Base-by-base conservation (phyloP, 495 filamentous ascomycete species). In the Penicillium lagena region DNA sequence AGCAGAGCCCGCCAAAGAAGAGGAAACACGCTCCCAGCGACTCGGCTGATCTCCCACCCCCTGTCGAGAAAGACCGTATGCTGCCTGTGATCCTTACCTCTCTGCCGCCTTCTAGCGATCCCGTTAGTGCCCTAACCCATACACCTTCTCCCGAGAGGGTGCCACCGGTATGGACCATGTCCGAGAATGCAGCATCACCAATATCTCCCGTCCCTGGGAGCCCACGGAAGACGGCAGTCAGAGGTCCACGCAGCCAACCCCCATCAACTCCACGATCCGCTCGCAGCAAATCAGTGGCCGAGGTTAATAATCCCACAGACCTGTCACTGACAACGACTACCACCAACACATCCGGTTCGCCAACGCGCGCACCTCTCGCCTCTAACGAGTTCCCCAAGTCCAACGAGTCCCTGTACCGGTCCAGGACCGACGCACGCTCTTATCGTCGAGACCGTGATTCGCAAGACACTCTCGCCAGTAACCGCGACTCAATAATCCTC, bases 221-320 rank as follows among this genome's bases (percentile, higher is more conserved):
- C 17, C 68, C 67, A 12, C 64, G 66, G 7, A 60, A 63, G 0
- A 60, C 67, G 9, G 51, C 40, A 0, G 56, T 68, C 10, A 70
- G 67, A 41, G 68, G 69, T 1, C 69, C 67, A 7, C 66, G 68
- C 36, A 67, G 13, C 28, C 67, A 67, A 43, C 67, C 66, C 1
- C 47, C 22, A 22, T 22, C 22, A 22, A 22, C 22, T 22, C 22
- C 37, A 1, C 49, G 39, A 31, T 39, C 52, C 35, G 31, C 47
- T 27, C 56, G 59, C 8, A 64, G 51, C 29, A 67, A 40, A 12
- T 43, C 61, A 1, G 38, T 47, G 1, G 52, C 40, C n/a, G 49
- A 62, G 9, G 39, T 55, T 7, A 48, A 49, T 34, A 52, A 42
- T 4, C 15, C 33, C 10, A 12, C n/a, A 12, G 32, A 10, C 32